phyloP scores from a whole-genome alignment of 78 protist species.

The Dictyostelium brefeldianum region DNA sequence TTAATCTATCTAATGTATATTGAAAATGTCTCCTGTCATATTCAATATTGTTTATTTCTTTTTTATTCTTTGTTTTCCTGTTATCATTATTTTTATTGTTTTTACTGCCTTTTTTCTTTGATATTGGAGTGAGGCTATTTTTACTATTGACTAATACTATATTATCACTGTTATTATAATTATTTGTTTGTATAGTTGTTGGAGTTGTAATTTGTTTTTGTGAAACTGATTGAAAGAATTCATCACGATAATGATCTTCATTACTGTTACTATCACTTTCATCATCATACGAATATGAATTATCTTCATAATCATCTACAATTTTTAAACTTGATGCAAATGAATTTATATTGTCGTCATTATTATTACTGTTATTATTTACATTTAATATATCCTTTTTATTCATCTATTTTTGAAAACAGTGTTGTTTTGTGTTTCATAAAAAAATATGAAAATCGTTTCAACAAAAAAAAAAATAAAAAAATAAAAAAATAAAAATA shows the following conservation, averaged over 20 bases:
- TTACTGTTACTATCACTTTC: background rate
- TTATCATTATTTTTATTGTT: background rate
- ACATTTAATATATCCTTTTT: too few species aligned
- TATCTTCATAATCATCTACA: too few species aligned
- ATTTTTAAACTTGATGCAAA: too few species aligned
- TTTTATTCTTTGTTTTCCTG: background rate
- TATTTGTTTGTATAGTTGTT: background rate
- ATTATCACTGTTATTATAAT: background rate
- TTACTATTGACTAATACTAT: background rate
- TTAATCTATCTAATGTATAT: background rate
- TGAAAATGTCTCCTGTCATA: background rate
- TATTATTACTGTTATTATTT: too few species aligned
- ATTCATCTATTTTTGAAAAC: too few species aligned
- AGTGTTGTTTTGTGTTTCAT: too few species aligned
- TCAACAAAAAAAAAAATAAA: too few species aligned
- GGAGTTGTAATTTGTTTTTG: background rate
- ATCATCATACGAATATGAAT: too few species aligned
- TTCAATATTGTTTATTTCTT: background rate
- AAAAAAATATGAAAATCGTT: too few species aligned
- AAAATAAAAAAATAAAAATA: too few species aligned
- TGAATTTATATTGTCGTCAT: too few species aligned
- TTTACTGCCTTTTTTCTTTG: background rate
- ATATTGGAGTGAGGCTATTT: background rate
- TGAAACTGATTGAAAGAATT: slow-evolving; percentile 14
- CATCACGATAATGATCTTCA: background rate